Evolutionary conservation across 768 basidiomycete genomes (phyloP).

Genomic region (Tricholoma sp.): DNA sequence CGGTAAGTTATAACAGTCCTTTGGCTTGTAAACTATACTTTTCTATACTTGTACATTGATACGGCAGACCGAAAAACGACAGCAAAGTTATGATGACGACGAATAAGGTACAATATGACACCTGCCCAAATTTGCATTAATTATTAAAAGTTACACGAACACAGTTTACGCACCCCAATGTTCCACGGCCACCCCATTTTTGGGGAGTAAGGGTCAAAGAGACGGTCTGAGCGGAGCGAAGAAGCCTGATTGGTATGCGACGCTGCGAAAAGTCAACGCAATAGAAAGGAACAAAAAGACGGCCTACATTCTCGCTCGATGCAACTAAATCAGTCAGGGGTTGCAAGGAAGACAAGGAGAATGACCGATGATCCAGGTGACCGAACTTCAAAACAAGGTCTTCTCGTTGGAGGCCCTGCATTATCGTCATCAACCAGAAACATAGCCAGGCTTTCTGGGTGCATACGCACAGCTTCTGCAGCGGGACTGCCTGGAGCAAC

Average conservation of each 20-base stretch:
- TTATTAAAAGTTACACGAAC: not conserved
- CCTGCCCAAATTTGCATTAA: slow-evolving; percentile 25
- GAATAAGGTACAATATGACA: slow-evolving; percentile 60
- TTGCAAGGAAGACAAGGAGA: slow-evolving; percentile 48
- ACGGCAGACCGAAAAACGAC: not conserved
- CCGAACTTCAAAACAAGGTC: slow-evolving; percentile 78
- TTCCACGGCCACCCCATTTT: slow-evolving; percentile 83
- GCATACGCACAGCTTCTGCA: slow-evolving; percentile 57
- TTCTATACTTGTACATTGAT: not conserved
- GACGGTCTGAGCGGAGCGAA: slow-evolving; percentile 42
- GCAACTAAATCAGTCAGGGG: slow-evolving; percentile 71
- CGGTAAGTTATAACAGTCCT: slow-evolving; percentile 18
- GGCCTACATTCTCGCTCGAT: slow-evolving; percentile 72
- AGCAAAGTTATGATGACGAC: slow-evolving; percentile 11
- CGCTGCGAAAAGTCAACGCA: slow-evolving; percentile 34
- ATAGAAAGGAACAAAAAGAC: not conserved
- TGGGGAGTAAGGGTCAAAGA: slow-evolving; percentile 60
- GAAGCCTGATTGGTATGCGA: slow-evolving; percentile 51
- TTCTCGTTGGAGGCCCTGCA: slow-evolving; percentile 59
- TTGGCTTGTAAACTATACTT: not conserved
- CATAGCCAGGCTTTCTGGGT: not conserved
- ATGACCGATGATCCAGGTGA: slow-evolving; percentile 46
- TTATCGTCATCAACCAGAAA: not conserved
- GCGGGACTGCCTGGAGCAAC: slow-evolving; percentile 83
- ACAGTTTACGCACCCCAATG: slow-evolving; percentile 59